A percentile compares a stretch with the other conserved stretches of the same genome.
phyloP scores from a whole-genome alignment of 2,329 filamentous ascomycete genomes.

The Leptographium lundbergii region DNA sequence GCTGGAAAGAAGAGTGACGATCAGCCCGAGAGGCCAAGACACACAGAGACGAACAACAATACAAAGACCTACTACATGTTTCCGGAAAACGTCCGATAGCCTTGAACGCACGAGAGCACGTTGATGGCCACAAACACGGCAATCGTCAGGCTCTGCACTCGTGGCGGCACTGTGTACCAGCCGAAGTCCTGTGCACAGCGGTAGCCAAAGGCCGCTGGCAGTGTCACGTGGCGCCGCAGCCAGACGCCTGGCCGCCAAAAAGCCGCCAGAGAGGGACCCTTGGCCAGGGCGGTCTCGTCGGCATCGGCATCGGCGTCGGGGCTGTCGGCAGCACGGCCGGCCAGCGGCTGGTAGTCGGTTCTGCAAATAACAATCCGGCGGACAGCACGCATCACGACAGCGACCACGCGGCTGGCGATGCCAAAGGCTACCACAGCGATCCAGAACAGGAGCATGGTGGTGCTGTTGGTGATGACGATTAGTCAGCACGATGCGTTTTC shows the following conservation, averaged over 20 bases:
- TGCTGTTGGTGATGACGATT: background rate
- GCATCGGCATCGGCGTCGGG: background rate
- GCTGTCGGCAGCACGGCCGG: background rate
- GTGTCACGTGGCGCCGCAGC: constrained; percentile 6
- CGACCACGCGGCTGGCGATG: background rate
- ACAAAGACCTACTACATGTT: constrained; percentile 10
- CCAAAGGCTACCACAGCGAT: constrained; percentile 17
- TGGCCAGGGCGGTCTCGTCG: background rate
- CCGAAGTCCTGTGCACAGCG: constrained; percentile 29
- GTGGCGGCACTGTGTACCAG: constrained; percentile 16
- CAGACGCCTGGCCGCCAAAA: constrained; percentile 3
- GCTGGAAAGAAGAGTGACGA: background rate
- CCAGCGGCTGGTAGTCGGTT: background rate
- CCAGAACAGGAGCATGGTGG: constrained; percentile 27
- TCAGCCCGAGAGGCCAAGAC: background rate
- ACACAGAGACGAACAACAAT: background rate
- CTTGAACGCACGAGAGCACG: constrained; percentile 4
- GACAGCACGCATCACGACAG: background rate
- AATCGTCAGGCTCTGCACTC: constrained; percentile 11
- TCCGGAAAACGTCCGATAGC: constrained; percentile 10
- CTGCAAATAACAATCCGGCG: background rate
- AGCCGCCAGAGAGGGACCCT: background rate
- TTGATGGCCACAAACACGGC: constrained; percentile 8
- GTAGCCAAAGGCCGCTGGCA: constrained; percentile 26
- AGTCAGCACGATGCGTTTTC: background rate